Conservation (phyloP, 352 stramenopile genomes). For the Porosira glacialis region DNA sequence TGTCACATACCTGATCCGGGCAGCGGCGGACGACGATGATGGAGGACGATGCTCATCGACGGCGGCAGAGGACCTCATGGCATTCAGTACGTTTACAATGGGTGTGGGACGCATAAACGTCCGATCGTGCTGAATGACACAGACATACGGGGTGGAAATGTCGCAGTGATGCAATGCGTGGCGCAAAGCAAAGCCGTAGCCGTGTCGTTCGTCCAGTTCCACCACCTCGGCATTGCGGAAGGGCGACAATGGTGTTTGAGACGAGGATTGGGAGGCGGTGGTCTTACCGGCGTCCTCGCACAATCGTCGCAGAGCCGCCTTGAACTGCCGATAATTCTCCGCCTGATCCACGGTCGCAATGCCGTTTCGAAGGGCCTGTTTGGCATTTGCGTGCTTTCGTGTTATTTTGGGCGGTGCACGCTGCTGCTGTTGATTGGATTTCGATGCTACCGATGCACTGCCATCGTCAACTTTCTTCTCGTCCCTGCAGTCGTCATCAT, state of each 20-base stretch:
- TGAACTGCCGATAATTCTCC: slow-evolving; percentile 73
- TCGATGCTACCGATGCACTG: no score
- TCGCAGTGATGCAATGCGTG: slow-evolving; percentile 60
- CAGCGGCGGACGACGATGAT: no score
- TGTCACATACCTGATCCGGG: slow-evolving; percentile 77
- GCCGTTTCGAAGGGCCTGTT: slow-evolving; percentile 76
- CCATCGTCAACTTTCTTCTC: no score
- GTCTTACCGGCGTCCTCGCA: slow-evolving; percentile 42
- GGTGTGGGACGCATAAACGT: slow-evolving; percentile 78
- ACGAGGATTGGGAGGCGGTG: no score
- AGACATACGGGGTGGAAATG: slow-evolving; percentile 74
- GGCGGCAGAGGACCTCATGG: slow-evolving; percentile 58
- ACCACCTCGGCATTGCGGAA: slow-evolving; percentile 67
- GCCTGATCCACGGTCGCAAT: slow-evolving; percentile 68
- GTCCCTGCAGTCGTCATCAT: no score
- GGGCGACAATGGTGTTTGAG: no score
- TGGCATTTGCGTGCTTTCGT: slow-evolving; percentile 71
- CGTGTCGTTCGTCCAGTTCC: slow-evolving; percentile 68
- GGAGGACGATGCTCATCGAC: no score
- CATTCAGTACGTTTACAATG: slow-evolving; percentile 50
- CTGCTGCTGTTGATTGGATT: slow-evolving; percentile 11
- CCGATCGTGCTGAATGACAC: slow-evolving; percentile 82
- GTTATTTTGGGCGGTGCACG: slow-evolving; percentile 41
- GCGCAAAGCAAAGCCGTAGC: slow-evolving; percentile 78
- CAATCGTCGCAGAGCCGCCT: slow-evolving; percentile 46